Base-by-base conservation (phyloP, 768 basidiomycete species). In the Boletales sp. region DNA sequence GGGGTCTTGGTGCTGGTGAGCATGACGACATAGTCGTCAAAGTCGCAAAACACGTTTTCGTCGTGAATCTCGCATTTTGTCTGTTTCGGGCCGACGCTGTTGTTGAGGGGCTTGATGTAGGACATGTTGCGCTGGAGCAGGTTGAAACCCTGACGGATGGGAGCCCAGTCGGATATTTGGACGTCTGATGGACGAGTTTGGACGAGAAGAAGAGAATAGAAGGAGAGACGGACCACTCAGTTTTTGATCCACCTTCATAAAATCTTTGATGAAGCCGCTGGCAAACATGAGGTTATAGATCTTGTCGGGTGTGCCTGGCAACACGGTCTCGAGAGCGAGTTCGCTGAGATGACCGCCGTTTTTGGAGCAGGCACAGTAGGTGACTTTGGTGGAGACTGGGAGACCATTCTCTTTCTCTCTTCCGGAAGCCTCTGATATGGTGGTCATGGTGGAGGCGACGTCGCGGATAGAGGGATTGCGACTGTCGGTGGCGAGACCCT, bases 211-310 rank as follows among this genome's bases (percentile, higher is more conserved):
- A 12, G 17, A 17, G 17, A 24, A 2, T 18, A 30, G 31, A 1
- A 1, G 27, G 1, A 13, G 19, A 2, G 10, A 72, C 86, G 55
- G 58, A 94, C 97, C 95, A 15, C 77, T 72, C 15, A 98, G 74
- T 65, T 90, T 94, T 72, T 97, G 94, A 55, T 91, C 81, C n/a
- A 83, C 79, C 27, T 77, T 72, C 84, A 97, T 83, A 66, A 98
- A 99, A 38, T 90, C 90, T 68, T 94, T 97, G 60, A 94, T 84
- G 70, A 97, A 98, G 35, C 84, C 94, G 68, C 92, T 94, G 40
- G 92, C 84, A 64, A 98, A 98, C 75, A 98, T 91, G 61, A 99
- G 74, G 64, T 92, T 94, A 72, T 97, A 89, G 40, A 98, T 90
- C 73, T 89, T 86, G 63, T 98, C 94, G 3, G 97, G 97, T 1